Evolutionary conservation across 768 basidiomycete genomes (phyloP).

Genomic region (Clavaria fumosa): DNA sequence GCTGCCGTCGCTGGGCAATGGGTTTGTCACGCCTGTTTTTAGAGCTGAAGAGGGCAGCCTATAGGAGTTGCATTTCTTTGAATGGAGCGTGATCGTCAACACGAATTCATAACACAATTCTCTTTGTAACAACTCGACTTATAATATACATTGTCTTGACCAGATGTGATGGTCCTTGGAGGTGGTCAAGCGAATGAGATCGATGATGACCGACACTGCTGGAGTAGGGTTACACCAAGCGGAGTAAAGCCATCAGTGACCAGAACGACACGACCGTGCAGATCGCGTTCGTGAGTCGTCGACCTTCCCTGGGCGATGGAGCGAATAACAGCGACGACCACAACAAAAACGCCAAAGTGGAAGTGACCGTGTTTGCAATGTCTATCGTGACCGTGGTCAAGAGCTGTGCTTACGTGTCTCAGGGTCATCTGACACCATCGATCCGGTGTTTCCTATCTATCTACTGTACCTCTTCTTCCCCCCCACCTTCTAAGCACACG

Average conservation of each 20-base stretch:
- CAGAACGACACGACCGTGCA: constrained; percentile 57
- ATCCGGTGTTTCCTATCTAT: no score
- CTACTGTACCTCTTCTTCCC: no score
- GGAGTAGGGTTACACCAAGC: constrained; percentile 50
- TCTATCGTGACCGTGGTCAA: no score
- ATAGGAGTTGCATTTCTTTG: not conserved
- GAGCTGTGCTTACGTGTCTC: no score
- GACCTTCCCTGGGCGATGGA: constrained; percentile 52
- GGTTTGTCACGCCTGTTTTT: not conserved
- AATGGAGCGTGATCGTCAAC: not conserved
- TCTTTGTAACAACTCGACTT: not conserved
- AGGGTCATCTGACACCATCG: no score
- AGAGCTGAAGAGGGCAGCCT: not conserved
- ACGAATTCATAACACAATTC: not conserved
- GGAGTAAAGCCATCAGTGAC: constrained; percentile 68
- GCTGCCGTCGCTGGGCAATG: not conserved
- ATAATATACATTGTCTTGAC: not conserved
- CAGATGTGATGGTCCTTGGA: not conserved
- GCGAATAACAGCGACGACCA: constrained; percentile 32
- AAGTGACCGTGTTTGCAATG: no score
- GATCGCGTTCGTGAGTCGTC: constrained; percentile 59
- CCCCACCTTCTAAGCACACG: no score
- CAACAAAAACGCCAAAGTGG: constrained; percentile 31
- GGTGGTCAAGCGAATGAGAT: not conserved
- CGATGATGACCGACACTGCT: constrained; percentile 16